phyloP scores from a whole-genome alignment of 2,329 filamentous ascomycete species.

The Rhynchosporium graminicola region DNA sequence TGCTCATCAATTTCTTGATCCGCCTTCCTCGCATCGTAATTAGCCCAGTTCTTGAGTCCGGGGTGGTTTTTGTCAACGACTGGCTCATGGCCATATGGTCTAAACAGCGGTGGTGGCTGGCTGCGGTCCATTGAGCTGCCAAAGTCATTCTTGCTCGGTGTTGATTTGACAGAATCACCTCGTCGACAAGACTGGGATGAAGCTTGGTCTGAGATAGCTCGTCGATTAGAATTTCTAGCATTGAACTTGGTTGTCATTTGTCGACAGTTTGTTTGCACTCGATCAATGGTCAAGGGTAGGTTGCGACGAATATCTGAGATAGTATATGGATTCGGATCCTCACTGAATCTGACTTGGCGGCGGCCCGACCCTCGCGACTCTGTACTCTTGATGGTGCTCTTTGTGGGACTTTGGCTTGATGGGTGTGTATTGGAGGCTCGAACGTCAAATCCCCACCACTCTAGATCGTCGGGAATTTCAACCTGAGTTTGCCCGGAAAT shows the following conservation, averaged over 20 bases:
- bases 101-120: background rate
- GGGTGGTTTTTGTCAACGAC: background rate
- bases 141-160: background rate
- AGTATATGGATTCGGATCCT: background rate
- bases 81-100: background rate
- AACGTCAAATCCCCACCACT: background rate
- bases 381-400: conserved; percentile 1
- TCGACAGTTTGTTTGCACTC: background rate
- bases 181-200: background rate
- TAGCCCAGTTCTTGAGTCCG: conserved; percentile 13
- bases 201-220: conserved; percentile 3
- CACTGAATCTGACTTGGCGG: conserved; percentile 3
- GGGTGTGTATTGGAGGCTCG: background rate
- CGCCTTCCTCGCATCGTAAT: conserved; percentile 25
- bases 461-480: background rate
- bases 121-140: background rate
- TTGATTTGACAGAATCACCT: background rate
- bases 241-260: background rate
- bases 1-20: conserved; percentile 19
- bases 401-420: background rate
- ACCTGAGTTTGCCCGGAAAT: conserved; percentile 1
- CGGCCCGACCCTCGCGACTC: background rate
- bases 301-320: conserved; percentile 1
- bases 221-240: background rate
- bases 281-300: background rate